Base-by-base conservation (phyloP, 805 yeast species). In the Cyberlindnera subsufficiens region DNA sequence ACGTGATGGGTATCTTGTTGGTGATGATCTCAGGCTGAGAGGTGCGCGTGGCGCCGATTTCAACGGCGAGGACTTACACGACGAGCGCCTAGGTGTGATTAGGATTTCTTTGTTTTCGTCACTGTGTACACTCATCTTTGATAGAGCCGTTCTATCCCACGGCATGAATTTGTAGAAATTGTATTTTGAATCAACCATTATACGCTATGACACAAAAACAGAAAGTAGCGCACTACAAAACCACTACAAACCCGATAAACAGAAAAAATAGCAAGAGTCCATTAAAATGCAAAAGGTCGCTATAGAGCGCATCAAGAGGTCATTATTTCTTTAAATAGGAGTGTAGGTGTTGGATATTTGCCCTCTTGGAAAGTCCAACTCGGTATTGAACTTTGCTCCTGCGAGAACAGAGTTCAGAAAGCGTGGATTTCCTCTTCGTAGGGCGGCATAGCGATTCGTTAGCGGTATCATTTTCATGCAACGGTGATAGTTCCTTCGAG, bases 291-390 rank as follows among this genome's bases (percentile, higher is more conserved):
- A n/a, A 34, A 10, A 18, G 11, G 11, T 34, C 30, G 14, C 14
- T 42, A 25, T n/a, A 29, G 25, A 14, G 35, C 25, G 14, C 16
- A 22, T 22, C 27, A 22, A 17, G 16, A 7, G 16, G 17, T 35
- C 41, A 27, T 36, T 34, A 40, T 27, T 40, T 42, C 33, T 44
- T 32, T 15, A 55, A 36, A 22, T 48, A 43, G 9, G 54, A 40
- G 29, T 55, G 59, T 1, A 56, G 42, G 22, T 47, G 54, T 19
- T 39, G 37, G 19, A 57, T 33, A 25, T 48, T 51, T 7, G 53
- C 56, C 5, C 47, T 43, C 30, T 45, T 55, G n/a, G 60, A 55
- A 5, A 57, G 52, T 0, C 61, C 61, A 30, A 52, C 54, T 9
- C 59, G 35, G 25, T 52, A 47, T 2, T 49, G 55, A 7, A 44